These are phyloP conservation scores for Geosmithia putterillii DNA, from an alignment of 2,329 filamentous ascomycete species.

Conservation along the genomic window DNA sequence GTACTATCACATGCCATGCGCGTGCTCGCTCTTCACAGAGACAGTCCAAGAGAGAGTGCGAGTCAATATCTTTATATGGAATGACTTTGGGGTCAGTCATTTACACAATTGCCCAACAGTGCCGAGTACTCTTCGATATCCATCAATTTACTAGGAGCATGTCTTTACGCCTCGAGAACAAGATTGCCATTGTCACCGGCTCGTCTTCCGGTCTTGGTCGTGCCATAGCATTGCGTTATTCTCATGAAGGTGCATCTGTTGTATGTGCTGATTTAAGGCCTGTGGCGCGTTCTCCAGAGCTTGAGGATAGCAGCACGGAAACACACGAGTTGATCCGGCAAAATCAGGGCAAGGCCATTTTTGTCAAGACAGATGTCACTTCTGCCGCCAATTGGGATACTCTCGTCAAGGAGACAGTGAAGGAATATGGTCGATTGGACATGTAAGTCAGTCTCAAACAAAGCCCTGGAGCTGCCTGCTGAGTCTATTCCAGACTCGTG, in stretches of 20 bases:
- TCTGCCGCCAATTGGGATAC: neutral
- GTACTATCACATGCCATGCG: no score
- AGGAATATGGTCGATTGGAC: neutral
- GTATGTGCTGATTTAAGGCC: slow-evolving; percentile 27
- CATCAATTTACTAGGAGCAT: neutral
- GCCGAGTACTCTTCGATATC: no score
- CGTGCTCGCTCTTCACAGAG: no score
- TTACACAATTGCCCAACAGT: no score
- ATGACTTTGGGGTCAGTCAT: no score
- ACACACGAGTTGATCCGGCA: slow-evolving; percentile 1
- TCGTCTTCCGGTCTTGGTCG: slow-evolving; percentile 9
- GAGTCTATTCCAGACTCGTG: slow-evolving; percentile 10
- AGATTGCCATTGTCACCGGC: slow-evolving; percentile 3
- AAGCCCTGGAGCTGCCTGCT: neutral
- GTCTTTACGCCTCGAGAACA: slow-evolving; percentile 1
- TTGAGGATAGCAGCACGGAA: neutral
- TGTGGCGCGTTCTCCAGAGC: slow-evolving; percentile 7
- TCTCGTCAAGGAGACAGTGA: neutral
- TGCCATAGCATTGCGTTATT: slow-evolving; percentile 28
- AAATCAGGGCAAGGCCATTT: slow-evolving; percentile 1
- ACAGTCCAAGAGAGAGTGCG: no score
- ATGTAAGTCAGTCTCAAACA: slow-evolving; percentile 1
- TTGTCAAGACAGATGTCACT: slow-evolving; percentile 1
- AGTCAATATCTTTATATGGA: no score
- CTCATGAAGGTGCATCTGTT: slow-evolving; percentile 24